Base-by-base conservation (phyloP, 208 protist genomes). In the Porcisia hertigi region DNA sequence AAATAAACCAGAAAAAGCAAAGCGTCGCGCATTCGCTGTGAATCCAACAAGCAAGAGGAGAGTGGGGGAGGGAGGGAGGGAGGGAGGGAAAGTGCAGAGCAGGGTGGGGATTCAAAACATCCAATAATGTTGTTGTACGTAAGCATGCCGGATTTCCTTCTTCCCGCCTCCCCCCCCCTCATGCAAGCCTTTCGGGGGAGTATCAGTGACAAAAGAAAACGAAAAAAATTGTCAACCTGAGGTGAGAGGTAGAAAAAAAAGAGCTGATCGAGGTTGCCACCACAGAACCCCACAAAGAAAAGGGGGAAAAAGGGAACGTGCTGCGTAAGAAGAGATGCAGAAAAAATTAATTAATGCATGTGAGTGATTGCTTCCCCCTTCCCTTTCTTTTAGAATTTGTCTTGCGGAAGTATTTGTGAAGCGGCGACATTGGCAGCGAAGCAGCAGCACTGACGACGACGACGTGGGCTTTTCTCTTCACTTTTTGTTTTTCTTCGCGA, bases 311-410 rank as follows among this genome's bases (percentile, higher is more conserved):
- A 69, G 23, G 45, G 49, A 71, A 60, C 7, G 25, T 23, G 1
- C 47, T 52, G 47, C 47, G 47, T 52, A 52, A 52, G 57, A 52
- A 52, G 57, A 60, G 57, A 60, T 11, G 25, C 7, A 60, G 20
- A 36, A 30, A 25, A 30, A 16, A 4, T 45, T 71, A 65, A 45
- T 45, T 47, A 62, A 41, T 34, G 60, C 49, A 78, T 75, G 47
- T 54, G 45, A 70, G 23, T 49, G 30, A 72, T 18, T 80, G 30
- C 14, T 55, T 62, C 34, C 79, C 43, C 72, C 12, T 79, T 30
- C 52, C 23, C 71, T 67, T 82, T 55, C 36, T 59, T 36, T 63
- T 69, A 75, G 63, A n/a, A 66, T n/a, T 18, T 75, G 43, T 62
- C 49, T 53, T 74, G 43, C n/a, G 47, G 11, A 63, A 49, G 57